These are phyloP conservation scores for Conticribra guillardii DNA, from an alignment of 108 stramenopile species.

Conservation along the genomic window DNA sequence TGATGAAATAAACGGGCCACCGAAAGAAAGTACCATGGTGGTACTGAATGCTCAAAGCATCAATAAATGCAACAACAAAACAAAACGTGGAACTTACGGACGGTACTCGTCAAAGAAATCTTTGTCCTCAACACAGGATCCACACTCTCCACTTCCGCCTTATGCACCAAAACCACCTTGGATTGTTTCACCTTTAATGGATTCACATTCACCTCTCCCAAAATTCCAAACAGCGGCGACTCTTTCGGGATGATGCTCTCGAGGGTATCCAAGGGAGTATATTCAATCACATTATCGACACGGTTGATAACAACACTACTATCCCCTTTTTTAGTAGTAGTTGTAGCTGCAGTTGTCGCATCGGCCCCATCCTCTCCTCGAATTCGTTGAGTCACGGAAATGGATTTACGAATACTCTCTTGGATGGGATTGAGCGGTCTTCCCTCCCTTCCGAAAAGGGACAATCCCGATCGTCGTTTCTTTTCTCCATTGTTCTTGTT, in stretches of 20 bases:
- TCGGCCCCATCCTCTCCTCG: conserved; percentile 34
- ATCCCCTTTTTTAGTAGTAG: neutral
- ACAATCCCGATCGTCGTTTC: conserved; percentile 9
- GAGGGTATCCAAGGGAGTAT: conserved; percentile 52
- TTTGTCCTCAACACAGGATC: conserved; percentile 58
- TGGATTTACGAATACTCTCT: conserved; percentile 41
- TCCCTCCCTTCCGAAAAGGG: conserved; percentile 35
- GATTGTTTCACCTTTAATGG: conserved; percentile 63
- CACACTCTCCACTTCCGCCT: conserved; percentile 65
- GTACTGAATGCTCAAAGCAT: no score
- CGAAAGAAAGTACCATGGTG: no score
- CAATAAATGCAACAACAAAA: conserved; percentile 9
- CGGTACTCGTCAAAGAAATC: conserved; percentile 56
- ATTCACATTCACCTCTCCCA: conserved; percentile 64
- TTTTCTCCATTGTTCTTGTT: neutral
- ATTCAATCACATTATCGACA: conserved; percentile 75
- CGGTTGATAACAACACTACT: conserved; percentile 37
- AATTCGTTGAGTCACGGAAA: conserved; percentile 72
- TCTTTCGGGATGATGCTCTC: conserved; percentile 31
- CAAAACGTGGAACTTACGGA: conserved; percentile 17
- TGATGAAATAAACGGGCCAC: neutral
- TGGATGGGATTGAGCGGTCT: conserved; percentile 52
- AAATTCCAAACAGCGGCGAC: conserved; percentile 34
- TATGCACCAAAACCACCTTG: conserved; percentile 75
- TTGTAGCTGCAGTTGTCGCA: no score